Conservation (phyloP, 306 rosid species). For the Styphnolobium japonicum region DNA sequence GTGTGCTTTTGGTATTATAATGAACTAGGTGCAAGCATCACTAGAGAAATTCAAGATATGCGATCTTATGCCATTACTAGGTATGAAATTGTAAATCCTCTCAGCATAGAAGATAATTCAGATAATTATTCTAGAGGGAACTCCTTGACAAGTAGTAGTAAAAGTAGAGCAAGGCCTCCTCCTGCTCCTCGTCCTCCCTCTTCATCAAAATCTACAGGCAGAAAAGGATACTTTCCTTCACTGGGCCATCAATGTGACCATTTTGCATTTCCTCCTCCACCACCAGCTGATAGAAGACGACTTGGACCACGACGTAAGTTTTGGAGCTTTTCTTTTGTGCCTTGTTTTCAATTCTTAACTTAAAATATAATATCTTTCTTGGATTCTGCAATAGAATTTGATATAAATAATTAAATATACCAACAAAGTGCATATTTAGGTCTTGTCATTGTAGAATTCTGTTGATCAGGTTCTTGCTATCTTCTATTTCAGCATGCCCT, state of each 20-base stretch:
- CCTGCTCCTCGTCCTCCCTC: conserved; percentile 23
- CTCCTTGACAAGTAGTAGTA: conserved; percentile 28
- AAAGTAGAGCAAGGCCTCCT: conserved; percentile 19
- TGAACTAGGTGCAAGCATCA: conserved; percentile 61
- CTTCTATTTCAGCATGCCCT: conserved; percentile 78
- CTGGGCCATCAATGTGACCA: conserved; percentile 52
- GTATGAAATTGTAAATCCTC: conserved; percentile 28
- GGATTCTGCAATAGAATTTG: background rate
- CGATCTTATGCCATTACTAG: conserved; percentile 33
- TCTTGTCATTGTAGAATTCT: conserved; percentile 12
- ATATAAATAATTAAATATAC: conserved; percentile 10
- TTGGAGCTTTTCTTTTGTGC: background rate
- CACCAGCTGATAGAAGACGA: conserved; percentile 65
- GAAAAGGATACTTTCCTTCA: conserved; percentile 35
- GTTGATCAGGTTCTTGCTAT: conserved; percentile 28
- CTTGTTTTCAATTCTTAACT: conserved; percentile 11
- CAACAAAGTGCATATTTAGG: background rate
- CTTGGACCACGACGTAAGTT: conserved; percentile 96
- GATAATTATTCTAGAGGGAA: conserved; percentile 35
- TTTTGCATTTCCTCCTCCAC: conserved; percentile 89
- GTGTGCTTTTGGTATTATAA: conserved; percentile 36
- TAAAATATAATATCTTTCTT: conserved; percentile 7
- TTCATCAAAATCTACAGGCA: conserved; percentile 25
- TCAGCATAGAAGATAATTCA: conserved; percentile 34
- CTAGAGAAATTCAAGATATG: conserved; percentile 44